Evolutionary conservation across 2,329 filamentous ascomycete species (phyloP).

Genomic region (Cladosporium sp.): DNA sequence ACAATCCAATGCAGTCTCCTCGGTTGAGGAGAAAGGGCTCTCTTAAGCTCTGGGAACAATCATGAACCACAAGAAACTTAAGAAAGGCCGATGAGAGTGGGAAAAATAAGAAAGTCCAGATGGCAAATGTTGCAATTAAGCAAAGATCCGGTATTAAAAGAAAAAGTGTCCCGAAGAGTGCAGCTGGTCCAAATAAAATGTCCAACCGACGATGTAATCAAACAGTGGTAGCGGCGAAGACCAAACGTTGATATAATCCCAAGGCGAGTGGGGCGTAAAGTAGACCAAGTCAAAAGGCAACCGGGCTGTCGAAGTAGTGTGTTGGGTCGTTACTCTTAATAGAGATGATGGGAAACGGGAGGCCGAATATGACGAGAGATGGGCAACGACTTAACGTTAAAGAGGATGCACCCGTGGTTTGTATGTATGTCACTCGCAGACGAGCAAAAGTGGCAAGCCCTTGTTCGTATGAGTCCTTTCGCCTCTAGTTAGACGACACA

Average conservation of each 20-base stretch:
- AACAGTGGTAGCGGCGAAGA: slow-evolving; percentile 22
- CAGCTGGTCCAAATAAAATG: slow-evolving; percentile 22
- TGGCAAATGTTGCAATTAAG: slow-evolving; percentile 17
- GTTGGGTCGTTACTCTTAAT: slow-evolving; percentile 8
- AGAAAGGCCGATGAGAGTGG: slow-evolving; percentile 9
- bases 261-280: slow-evolving; percentile 22
- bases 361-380: slow-evolving; percentile 21
- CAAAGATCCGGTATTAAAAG: slow-evolving; percentile 15
- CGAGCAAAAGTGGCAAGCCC: slow-evolving; percentile 22
- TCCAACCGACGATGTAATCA: slow-evolving; percentile 19
- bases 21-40: slow-evolving; percentile 18
- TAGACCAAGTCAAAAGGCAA: slow-evolving; percentile 14
- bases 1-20: slow-evolving; percentile 14
- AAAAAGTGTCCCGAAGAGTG: neutral
- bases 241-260: slow-evolving; percentile 22
- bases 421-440: slow-evolving; percentile 22
- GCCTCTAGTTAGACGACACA: slow-evolving; percentile 22
- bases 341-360: slow-evolving; percentile 8
- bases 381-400: slow-evolving; percentile 17
- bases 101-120: slow-evolving; percentile 15
- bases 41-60: slow-evolving; percentile 21
- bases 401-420: slow-evolving; percentile 19
- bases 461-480: slow-evolving; percentile 22
- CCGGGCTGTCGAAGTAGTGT: slow-evolving; percentile 5
- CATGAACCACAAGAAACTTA: slow-evolving; percentile 20